Evolutionary conservation across 2,329 filamentous ascomycete genomes (phyloP).

Genomic region (Pochonia chlamydosporia): DNA sequence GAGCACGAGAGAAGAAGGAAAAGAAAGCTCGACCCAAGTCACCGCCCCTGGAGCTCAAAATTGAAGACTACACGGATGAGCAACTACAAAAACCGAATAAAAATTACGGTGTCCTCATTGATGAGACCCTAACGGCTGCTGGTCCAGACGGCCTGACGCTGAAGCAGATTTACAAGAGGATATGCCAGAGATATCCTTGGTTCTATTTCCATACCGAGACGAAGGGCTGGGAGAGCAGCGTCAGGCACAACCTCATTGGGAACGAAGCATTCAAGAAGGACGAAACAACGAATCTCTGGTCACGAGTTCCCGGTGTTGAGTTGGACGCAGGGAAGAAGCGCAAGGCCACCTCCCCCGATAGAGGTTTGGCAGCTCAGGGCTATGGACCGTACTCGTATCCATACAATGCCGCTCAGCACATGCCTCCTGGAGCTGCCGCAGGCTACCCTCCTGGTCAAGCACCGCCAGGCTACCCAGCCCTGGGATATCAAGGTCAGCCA

Average conservation of each 20-base stretch:
- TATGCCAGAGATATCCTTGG: slow-evolving; percentile 52
- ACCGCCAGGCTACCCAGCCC: slow-evolving; percentile 27
- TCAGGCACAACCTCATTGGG: slow-evolving; percentile 58
- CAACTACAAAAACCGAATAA: slow-evolving; percentile 57
- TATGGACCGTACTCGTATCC: slow-evolving; percentile 31
- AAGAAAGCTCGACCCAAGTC: slow-evolving; percentile 55
- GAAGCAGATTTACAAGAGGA: slow-evolving; percentile 59
- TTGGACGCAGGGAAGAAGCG: slow-evolving; percentile 57
- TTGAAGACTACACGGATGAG: slow-evolving; percentile 50
- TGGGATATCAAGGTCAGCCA: slow-evolving; percentile 25
- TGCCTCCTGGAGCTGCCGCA: slow-evolving; percentile 24
- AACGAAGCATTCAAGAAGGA: slow-evolving; percentile 57
- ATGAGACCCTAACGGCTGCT: slow-evolving; percentile 51
- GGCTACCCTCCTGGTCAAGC: slow-evolving; percentile 27
- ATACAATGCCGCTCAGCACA: slow-evolving; percentile 27
- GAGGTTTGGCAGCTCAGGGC: slow-evolving; percentile 31
- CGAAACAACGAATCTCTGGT: slow-evolving; percentile 51
- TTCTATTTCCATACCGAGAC: slow-evolving; percentile 56
- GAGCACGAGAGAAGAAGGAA: slow-evolving; percentile 52
- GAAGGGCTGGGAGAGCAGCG: slow-evolving; percentile 61
- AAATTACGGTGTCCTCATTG: slow-evolving; percentile 56
- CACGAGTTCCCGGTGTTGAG: slow-evolving; percentile 50
- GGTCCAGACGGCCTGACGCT: slow-evolving; percentile 49
- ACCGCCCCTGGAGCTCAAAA: slow-evolving; percentile 50
- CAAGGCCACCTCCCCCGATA: slow-evolving; percentile 48